Base-by-base conservation (phyloP, 2,329 filamentous ascomycete genomes). In the Zymoseptoria tritici region DNA sequence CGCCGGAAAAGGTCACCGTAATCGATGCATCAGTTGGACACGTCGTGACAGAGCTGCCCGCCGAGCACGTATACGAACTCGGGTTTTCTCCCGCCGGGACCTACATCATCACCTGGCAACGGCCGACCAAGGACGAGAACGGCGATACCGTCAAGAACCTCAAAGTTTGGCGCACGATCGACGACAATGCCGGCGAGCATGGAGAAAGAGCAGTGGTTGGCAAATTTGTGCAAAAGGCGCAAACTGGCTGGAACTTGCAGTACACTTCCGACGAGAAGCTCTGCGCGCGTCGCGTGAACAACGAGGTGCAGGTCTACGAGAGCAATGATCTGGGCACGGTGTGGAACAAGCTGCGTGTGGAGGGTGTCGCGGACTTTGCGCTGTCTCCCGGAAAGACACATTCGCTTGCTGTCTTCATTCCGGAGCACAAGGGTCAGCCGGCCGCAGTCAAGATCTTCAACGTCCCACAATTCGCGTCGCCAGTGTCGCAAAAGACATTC, bases 231-330 rank as follows among this genome's bases (percentile, higher is more conserved):
- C 94, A 99, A 77, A 97, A 97, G 81, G 89, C 86, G 66, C 91
- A 96, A 80, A 90, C 89, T 52, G 90, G 92, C 71, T 97, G 93
- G 93, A 97, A 97, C 74, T 81, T 99, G 72, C 93, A 97, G 78
- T 99, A 97, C 77, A 96, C 92, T 29, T 83, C 85, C 60, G 94
- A 99, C 73, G 94, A 99, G 81, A 85, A 86, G 74, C 93, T 90
- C 75, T 97, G 93, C 75, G 94, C 93, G 66, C 91, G 94, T 67
- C 83, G 87, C 64, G 93, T 97, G 70, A 97, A 90, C 75, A 99
- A 99, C 74, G 92, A 97, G 80, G 90, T 99, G 59, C 94, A 97
- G 71, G 96, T 99, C 76, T 97, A 93, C 80, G 84, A 96, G 77
- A 94, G 90, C 74, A 83, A 88, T 66, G 87, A 97, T 73, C 81